phyloP scores from a whole-genome alignment of 768 basidiomycete genomes.

The Russula lepida region DNA sequence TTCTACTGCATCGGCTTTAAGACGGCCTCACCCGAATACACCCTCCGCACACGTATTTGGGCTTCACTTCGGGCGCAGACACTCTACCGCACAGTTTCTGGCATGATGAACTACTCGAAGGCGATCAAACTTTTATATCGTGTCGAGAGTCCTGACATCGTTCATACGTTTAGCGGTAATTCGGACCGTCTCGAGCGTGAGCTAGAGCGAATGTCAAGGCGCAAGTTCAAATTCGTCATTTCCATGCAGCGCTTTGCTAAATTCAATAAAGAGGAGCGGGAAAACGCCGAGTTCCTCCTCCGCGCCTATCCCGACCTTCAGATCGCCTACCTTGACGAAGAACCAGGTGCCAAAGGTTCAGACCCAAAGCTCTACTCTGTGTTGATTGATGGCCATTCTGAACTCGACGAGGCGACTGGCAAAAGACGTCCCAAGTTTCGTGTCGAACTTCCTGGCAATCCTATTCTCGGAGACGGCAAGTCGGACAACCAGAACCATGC shows the following conservation, averaged over 20 bases:
- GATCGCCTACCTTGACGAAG: conserved; percentile 97
- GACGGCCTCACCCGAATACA: conserved; percentile 97
- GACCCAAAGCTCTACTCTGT: conserved; percentile 88
- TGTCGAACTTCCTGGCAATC: conserved; percentile 95
- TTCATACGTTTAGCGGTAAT: conserved; percentile 92
- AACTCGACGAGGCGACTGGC: conserved; percentile 80
- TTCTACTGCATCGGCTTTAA: conserved; percentile 99
- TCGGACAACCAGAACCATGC: conserved; percentile 99
- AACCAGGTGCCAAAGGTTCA: conserved; percentile 77
- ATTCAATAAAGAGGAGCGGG: conserved; percentile 98
- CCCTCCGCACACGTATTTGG: conserved; percentile 98
- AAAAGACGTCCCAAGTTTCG: conserved; percentile 96
- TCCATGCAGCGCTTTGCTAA: conserved; percentile 99
- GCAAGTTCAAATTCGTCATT: conserved; percentile 97
- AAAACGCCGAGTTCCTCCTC: conserved; percentile 95
- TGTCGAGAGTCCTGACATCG: conserved; percentile 97
- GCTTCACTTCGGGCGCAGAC: conserved; percentile 97
- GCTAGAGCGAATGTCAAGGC: conserved; percentile 90
- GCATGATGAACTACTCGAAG: conserved; percentile 99
- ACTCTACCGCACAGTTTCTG: conserved; percentile 95
- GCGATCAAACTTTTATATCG: conserved; percentile 98
- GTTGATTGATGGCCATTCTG: conserved; percentile 96
- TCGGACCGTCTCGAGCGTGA: conserved; percentile 94
- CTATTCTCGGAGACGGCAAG: conserved; percentile 98
- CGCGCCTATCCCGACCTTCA: conserved; percentile 98